These are phyloP conservation scores for Penicillium waksmanii DNA, from an alignment of 495 filamentous ascomycete genomes.

Conservation along the genomic window DNA sequence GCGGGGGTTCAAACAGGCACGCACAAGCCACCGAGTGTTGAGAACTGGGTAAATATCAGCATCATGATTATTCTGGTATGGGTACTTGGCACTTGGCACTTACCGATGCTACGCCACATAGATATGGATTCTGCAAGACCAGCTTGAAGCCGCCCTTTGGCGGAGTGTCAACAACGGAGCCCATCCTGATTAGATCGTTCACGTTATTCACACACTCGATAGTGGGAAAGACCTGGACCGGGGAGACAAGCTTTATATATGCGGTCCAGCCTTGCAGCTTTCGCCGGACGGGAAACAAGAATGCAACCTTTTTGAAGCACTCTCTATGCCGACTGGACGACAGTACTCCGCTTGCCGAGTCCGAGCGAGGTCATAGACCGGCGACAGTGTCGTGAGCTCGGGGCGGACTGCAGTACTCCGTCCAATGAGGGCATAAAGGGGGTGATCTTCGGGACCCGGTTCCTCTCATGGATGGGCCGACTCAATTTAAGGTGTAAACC, in stretches of 20 bases:
- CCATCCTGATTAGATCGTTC: constrained; percentile 20
- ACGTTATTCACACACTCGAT: not conserved
- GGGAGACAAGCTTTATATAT: constrained; percentile 10
- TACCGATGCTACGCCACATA: constrained; percentile 47
- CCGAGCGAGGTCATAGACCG: not conserved
- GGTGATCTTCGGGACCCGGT: constrained; percentile 12
- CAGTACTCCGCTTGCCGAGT: constrained; percentile 23
- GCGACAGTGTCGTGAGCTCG: not conserved
- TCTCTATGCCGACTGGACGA: constrained; percentile 18
- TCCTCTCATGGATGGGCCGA: constrained; percentile 19
- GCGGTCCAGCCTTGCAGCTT: not conserved
- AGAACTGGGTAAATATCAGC: constrained; percentile 34
- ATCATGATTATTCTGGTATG: not conserved
- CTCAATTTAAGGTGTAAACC: constrained; percentile 11
- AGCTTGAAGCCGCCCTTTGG: constrained; percentile 36
- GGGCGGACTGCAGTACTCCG: constrained; percentile 30
- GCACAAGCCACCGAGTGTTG: constrained; percentile 61
- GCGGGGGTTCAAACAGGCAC: not conserved
- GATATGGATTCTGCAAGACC: constrained; percentile 43
- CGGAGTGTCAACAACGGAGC: constrained; percentile 17
- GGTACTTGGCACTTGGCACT: constrained; percentile 15
- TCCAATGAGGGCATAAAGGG: constrained; percentile 13
- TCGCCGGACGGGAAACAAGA: not conserved
- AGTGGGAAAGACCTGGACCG: too few relatives aligned
- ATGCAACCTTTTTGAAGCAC: not conserved